These are phyloP conservation scores for Alternaria triticimaculans DNA, from an alignment of 2,329 filamentous ascomycete species.

Conservation along the genomic window DNA sequence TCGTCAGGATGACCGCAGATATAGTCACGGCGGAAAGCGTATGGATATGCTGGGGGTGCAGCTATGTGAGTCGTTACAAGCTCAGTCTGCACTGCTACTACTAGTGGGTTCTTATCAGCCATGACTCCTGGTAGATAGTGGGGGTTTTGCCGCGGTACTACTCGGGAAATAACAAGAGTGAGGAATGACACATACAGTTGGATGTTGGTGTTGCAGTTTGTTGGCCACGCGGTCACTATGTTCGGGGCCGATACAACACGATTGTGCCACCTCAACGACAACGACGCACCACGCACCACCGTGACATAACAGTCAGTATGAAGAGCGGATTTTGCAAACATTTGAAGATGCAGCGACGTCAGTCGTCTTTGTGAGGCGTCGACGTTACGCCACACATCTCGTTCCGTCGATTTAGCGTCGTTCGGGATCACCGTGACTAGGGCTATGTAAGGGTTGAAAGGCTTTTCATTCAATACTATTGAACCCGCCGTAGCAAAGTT, in stretches of 20 bases:
- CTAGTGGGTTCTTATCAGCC: conserved; percentile 2
- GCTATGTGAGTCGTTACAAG: not conserved
- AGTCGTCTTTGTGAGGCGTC: not conserved
- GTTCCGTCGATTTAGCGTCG: not conserved
- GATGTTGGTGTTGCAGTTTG: conserved; percentile 1
- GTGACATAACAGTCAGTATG: not conserved
- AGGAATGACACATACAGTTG: conserved; percentile 1
- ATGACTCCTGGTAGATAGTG: not conserved
- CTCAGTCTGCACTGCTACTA: not conserved
- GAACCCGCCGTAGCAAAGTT: not conserved
- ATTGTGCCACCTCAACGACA: not conserved
- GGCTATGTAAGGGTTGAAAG: conserved; percentile 2
- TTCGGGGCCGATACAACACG: not conserved
- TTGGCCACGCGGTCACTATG: not conserved
- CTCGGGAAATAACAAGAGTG: not conserved
- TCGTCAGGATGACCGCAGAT: conserved; percentile 27
- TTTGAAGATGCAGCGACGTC: not conserved
- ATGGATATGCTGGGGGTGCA: conserved; percentile 7
- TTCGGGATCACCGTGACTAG: not conserved
- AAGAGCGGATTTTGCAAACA: not conserved
- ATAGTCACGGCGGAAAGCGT: conserved; percentile 22
- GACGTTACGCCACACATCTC: not conserved
- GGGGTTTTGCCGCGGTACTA: not conserved
- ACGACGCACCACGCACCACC: not conserved
- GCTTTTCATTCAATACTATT: not conserved